Percentiles rank a stretch among this genome's conserved stretches.
Evolutionary conservation across 192 early-diverging fungal species (phyloP).

Genomic region (Coemansia sp.): DNA sequence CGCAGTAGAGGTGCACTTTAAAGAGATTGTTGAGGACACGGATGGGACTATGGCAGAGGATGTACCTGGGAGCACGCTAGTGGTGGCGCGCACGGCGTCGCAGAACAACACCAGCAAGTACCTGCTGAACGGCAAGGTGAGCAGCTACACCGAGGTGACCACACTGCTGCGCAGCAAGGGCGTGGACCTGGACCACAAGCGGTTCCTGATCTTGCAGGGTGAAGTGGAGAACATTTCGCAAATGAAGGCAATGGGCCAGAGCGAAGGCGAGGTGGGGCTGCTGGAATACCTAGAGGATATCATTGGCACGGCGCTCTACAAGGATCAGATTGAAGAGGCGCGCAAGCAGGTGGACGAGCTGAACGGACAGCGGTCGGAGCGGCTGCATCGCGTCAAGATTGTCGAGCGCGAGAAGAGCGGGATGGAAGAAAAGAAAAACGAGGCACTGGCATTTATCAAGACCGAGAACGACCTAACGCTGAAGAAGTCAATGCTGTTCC

Average conservation of each 20-base stretch:
- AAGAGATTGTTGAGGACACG: conserved; percentile 78
- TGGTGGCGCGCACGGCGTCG: conserved; percentile 71
- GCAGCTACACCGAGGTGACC: conserved; percentile 80
- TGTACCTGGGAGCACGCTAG: conserved; percentile 65
- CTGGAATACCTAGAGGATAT: conserved; percentile 99
- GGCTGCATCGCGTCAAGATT: conserved; percentile 78
- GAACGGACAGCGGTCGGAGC: conserved; percentile 71
- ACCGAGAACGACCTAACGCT: conserved; percentile 73
- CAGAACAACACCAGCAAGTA: conserved; percentile 72
- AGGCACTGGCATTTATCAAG: conserved; percentile 75
- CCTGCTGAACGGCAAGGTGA: conserved; percentile 61
- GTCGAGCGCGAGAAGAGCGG: conserved; percentile 83
- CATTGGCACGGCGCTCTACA: conserved; percentile 89
- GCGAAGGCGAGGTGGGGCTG: conserved; percentile 89
- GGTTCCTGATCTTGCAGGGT: conserved; percentile 96
- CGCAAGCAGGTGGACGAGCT: conserved; percentile 66
- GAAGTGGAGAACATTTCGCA: conserved; percentile 98
- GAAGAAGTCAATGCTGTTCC: conserved; percentile 73
- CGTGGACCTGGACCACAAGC: conserved; percentile 95
- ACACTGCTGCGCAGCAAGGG: conserved; percentile 76
- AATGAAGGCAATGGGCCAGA: conserved; percentile 95
- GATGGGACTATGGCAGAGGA: conserved; percentile 58
- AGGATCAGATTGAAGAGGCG: conserved; percentile 75
- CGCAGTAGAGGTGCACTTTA: conserved; percentile 90
- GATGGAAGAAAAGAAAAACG: conserved; percentile 74